Evolutionary conservation across 2,329 filamentous ascomycete species (phyloP).

Genomic region (Talaromyces rugulosus): DNA sequence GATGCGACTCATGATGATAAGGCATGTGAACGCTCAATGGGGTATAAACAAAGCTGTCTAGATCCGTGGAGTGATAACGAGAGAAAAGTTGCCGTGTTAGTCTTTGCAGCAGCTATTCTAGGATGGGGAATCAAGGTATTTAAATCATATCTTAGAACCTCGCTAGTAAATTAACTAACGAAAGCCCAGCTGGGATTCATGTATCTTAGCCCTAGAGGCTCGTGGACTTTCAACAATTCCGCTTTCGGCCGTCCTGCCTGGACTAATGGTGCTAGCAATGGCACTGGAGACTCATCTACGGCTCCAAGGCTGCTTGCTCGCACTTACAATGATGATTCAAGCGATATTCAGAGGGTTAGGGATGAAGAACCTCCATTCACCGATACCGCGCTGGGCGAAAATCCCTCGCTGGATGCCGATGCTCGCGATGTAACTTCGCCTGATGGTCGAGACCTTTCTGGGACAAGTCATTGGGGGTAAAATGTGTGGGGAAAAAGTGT

Average conservation of each 20-base stretch:
- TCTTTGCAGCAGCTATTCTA: conserved; percentile 23
- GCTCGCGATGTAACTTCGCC: conserved; percentile 6
- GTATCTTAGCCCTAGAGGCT: not conserved
- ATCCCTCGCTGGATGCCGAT: conserved; percentile 7
- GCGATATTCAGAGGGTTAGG: not conserved
- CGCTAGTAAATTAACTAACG: not conserved
- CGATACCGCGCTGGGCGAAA: not conserved
- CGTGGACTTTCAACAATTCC: conserved; percentile 1
- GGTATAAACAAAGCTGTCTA: conserved; percentile 28
- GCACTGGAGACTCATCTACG: not conserved
- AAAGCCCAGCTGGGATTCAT: not conserved
- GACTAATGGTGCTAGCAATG: not conserved
- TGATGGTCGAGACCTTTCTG: conserved; percentile 5
- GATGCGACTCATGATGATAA: conserved; percentile 24
- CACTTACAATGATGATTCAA: not conserved
- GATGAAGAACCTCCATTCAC: not conserved
- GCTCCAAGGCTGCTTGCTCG: conserved; percentile 5
- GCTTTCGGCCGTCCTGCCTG: conserved; percentile 1
- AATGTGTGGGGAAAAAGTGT: not conserved
- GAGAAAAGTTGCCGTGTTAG: conserved; percentile 23
- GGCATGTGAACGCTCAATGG: conserved; percentile 28
- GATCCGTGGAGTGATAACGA: conserved; percentile 26
- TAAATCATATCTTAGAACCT: not conserved
- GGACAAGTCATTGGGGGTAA: conserved; percentile 1
- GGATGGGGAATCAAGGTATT: conserved; percentile 20